A percentile compares a stretch with the other conserved stretches of the same genome.
Conservation (phyloP, 192 early-diverging fungal species). For the Gonapodya prolifera region DNA sequence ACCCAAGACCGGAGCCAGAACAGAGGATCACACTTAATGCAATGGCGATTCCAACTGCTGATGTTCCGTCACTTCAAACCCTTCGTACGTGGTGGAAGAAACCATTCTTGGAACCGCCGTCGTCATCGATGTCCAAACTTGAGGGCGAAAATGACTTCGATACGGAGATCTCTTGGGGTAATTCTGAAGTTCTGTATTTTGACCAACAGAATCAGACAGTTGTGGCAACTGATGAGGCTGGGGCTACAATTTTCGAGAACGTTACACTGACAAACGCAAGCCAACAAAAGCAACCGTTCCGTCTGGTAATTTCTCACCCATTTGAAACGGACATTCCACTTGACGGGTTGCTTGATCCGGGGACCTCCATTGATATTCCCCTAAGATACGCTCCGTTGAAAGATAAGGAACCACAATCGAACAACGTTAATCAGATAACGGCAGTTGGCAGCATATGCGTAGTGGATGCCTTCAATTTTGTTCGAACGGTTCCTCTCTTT, state of each 20-base stretch:
- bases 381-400: constrained; percentile 15
- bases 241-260: neutral
- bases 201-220: constrained; percentile 31
- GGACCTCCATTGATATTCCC: constrained; percentile 32
- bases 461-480: constrained; percentile 17
- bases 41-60: neutral
- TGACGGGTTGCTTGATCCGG: constrained; percentile 30
- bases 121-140: neutral
- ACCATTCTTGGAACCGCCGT: constrained; percentile 16
- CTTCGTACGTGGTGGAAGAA: constrained; percentile 15
- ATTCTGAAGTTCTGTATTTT: constrained; percentile 21
- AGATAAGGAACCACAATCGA: too few species aligned
- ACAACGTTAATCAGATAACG: constrained; percentile 15
- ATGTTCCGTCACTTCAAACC: neutral
- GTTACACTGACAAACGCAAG: constrained; percentile 34
- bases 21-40: neutral
- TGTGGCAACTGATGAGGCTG: constrained; percentile 14
- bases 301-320: constrained; percentile 22
- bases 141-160: too few species aligned
- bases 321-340: constrained; percentile 34
- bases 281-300: constrained; percentile 20
- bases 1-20: neutral
- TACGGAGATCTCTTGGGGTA: neutral
- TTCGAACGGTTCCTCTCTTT: constrained; percentile 24
- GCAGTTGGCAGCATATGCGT: constrained; percentile 28